These are phyloP conservation scores for Iris pallida DNA, from an alignment of 116 monocot genomes.

Conservation along the genomic window DNA sequence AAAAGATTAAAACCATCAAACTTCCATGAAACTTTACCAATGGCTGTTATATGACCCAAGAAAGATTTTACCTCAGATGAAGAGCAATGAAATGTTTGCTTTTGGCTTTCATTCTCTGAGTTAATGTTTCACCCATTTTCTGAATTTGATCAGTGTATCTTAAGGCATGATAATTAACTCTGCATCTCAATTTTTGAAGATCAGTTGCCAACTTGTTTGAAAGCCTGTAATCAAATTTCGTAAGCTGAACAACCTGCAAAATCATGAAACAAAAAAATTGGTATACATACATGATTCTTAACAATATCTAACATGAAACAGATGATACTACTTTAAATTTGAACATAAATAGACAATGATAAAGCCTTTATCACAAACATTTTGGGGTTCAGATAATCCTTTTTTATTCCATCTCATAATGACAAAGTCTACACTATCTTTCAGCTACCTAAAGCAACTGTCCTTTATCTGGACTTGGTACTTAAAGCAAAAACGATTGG, in stretches of 20 bases:
- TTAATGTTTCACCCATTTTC: constrained; percentile 35
- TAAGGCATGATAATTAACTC: constrained; percentile 59
- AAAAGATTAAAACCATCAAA: not conserved
- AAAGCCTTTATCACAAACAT: no score
- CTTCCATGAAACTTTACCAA: not conserved
- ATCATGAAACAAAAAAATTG: not conserved
- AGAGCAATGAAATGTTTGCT: constrained; percentile 46
- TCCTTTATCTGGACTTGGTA: no score
- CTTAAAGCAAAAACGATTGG: no score
- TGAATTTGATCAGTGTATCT: constrained; percentile 40
- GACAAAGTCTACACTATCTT: no score
- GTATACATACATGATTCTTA: not conserved
- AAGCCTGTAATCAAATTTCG: constrained; percentile 48
- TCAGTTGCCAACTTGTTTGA: constrained; percentile 38
- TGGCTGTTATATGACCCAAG: not conserved
- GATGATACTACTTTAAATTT: no score
- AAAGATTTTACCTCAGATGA: constrained; percentile 39
- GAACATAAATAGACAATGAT: no score
- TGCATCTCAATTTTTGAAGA: constrained; percentile 51
- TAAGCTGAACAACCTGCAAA: constrained; percentile 49
- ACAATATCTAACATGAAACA: no score
- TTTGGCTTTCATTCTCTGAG: constrained; percentile 39
- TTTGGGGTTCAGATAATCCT: no score
- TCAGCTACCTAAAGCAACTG: no score
- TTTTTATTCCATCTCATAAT: no score